These are phyloP conservation scores for Glycyrrhiza uralensis DNA, from an alignment of 306 rosid genomes.

Conservation along the genomic window DNA sequence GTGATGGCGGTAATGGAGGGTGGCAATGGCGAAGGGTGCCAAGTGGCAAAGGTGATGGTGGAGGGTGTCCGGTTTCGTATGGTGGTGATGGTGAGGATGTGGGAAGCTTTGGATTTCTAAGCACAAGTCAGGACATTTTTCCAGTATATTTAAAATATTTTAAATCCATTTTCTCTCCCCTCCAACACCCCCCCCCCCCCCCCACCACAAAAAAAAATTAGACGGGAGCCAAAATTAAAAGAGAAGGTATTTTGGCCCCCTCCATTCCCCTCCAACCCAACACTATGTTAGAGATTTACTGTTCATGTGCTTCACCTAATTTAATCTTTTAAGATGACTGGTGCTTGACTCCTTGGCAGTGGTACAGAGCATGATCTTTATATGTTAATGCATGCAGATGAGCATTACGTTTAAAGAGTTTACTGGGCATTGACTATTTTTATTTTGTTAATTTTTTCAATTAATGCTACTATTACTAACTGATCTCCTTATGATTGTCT, in stretches of 20 bases:
- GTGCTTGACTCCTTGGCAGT: neutral
- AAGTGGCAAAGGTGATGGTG: too few species aligned
- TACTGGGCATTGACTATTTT: neutral
- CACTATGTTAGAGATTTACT: neutral
- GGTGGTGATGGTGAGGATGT: neutral
- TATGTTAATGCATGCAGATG: slow-evolving; percentile 1
- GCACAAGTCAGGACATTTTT: neutral
- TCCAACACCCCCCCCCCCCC: neutral
- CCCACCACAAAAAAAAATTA: too few species aligned
- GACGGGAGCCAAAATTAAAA: neutral
- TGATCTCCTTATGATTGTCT: slow-evolving; percentile 24
- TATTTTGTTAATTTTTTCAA: neutral
- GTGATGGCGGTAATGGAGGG: too few species aligned
- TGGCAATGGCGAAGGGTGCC: too few species aligned
- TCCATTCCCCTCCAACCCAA: neutral
- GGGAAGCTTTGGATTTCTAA: neutral
- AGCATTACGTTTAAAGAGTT: neutral
- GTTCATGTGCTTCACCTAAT: neutral
- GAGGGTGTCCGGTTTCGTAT: neutral
- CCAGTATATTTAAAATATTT: neutral
- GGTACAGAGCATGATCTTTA: neutral
- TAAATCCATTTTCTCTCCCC: neutral
- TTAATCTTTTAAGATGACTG: neutral
- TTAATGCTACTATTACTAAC: slow-evolving; percentile 4
- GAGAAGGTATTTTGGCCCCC: neutral